Evolutionary conservation across 179 eudicot species (phyloP).

Genomic region (Camellia oleifera): DNA sequence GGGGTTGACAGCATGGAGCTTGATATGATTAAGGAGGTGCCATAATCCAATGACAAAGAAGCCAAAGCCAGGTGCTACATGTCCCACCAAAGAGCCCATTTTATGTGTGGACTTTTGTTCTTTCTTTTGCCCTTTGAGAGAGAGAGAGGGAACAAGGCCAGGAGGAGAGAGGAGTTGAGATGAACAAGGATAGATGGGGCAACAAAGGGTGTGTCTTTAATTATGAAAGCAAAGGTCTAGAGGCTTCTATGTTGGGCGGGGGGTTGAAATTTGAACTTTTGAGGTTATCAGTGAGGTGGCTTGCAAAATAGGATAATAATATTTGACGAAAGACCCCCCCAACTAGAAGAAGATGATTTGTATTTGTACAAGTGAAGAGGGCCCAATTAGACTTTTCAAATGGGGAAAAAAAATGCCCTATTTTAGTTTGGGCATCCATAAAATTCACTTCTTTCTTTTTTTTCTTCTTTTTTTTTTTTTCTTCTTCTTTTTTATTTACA

Average conservation of each 20-base stretch:
- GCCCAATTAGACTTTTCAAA: no score
- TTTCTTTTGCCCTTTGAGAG: neutral
- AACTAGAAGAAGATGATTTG: neutral
- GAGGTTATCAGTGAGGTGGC: neutral
- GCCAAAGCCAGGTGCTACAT: constrained; percentile 73
- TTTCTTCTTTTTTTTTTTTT: no score
- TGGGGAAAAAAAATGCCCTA: no score
- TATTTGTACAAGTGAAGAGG: neutral
- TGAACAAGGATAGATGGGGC: neutral
- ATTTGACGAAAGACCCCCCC: neutral
- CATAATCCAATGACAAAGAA: constrained; percentile 67
- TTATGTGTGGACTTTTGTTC: neutral
- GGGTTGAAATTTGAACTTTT: neutral
- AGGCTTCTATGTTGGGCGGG: neutral
- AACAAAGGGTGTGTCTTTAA: no score
- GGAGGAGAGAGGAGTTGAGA: neutral
- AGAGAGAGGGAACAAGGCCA: neutral
- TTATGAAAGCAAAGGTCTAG: neutral
- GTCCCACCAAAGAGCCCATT: constrained; percentile 75
- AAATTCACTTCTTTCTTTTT: no score
- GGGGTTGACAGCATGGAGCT: constrained; percentile 38
- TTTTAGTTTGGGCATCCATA: no score
- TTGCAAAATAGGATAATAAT: neutral
- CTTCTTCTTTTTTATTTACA: no score
- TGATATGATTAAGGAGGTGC: constrained; percentile 71